A percentile compares a stretch with the other conserved stretches of the same genome.
Conservation (phyloP, 2,329 filamentous ascomycete genomes). For the Tolypocladium amazonense region DNA sequence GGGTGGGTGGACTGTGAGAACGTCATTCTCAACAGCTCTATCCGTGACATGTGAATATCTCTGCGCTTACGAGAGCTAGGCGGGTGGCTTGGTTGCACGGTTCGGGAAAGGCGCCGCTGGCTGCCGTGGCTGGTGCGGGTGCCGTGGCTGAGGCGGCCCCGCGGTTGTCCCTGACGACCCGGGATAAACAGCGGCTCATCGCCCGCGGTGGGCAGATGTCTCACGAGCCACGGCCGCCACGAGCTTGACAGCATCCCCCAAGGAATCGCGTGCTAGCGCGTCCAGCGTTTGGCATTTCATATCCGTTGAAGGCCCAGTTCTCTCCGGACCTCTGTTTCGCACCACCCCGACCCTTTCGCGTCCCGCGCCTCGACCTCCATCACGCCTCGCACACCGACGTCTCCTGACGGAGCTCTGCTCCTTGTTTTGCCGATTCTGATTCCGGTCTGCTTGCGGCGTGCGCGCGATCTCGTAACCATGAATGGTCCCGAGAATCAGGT, state of each 20-base stretch:
- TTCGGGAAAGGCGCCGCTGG: background rate
- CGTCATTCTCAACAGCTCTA: background rate
- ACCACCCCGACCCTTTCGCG: background rate
- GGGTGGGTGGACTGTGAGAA: background rate
- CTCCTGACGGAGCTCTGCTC: conserved; percentile 24
- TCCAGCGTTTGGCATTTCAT: background rate
- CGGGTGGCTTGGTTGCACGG: background rate
- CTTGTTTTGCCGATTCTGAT: conserved; percentile 22
- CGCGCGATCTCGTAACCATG: conserved; percentile 16
- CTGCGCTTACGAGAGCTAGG: background rate
- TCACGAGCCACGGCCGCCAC: background rate
- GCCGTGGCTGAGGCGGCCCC: background rate
- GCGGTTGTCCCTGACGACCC: conserved; percentile 4
- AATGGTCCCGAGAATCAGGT: conserved; percentile 21
- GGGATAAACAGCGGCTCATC: conserved; percentile 4
- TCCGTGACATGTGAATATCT: background rate
- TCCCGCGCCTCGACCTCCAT: conserved; percentile 5
- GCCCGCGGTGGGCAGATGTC: background rate
- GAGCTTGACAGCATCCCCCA: background rate
- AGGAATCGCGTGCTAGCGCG: background rate
- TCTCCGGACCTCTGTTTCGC: background rate
- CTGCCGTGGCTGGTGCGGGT: background rate
- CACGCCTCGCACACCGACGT: conserved; percentile 13
- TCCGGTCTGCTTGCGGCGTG: conserved; percentile 11
- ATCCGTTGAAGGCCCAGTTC: background rate